A percentile compares a stretch with the other conserved stretches of the same genome.
Evolutionary conservation across 352 stramenopile genomes (phyloP).

Genomic region (Aphanomyces cochlioides): DNA sequence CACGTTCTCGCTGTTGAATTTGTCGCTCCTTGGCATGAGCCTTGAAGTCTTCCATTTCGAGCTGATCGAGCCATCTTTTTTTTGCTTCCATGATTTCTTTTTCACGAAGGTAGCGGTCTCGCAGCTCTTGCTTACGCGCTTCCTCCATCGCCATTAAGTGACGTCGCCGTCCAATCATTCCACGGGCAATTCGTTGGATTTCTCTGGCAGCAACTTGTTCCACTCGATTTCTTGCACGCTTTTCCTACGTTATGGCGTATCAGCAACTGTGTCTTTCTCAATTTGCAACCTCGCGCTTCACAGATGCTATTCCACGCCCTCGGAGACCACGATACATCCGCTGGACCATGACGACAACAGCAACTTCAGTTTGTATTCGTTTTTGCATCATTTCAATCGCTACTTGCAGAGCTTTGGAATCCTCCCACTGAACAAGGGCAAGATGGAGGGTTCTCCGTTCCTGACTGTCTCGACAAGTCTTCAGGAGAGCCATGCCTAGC

Average conservation of each 20-base stretch:
- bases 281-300: no score
- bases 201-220: not conserved
- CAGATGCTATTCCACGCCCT: no score
- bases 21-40: not conserved
- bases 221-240: conserved; percentile 1
- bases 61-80: conserved; percentile 21
- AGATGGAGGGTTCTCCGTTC: no score
- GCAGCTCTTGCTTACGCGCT: not conserved
- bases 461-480: no score
- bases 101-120: conserved; percentile 5
- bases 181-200: conserved; percentile 19
- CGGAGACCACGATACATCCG: no score
- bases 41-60: conserved; percentile 28
- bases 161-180: not conserved
- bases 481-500: no score
- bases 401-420: no score
- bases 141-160: not conserved
- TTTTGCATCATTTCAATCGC: no score
- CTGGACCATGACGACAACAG: no score
- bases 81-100: conserved; percentile 6
- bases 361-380: no score
- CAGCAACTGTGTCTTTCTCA: no score
- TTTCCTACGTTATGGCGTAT: not conserved
- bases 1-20: conserved; percentile 5
- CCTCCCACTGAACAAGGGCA: no score